A percentile compares a stretch with the other conserved stretches of the same genome.
phyloP scores from a whole-genome alignment of 2,329 filamentous ascomycete genomes.

The Rutstroemia sp. region DNA sequence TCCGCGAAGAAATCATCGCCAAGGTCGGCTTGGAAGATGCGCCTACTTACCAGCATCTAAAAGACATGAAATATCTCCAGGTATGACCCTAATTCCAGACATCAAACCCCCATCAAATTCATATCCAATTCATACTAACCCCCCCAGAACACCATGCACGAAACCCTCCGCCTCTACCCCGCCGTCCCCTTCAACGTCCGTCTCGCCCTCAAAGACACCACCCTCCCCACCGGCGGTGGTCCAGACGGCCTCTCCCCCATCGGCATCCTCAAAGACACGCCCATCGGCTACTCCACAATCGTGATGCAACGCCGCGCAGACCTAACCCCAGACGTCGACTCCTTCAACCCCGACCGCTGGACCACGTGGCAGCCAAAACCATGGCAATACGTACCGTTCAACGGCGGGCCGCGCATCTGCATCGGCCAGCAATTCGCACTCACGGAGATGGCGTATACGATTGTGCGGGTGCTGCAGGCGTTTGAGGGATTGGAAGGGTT shows the following conservation, averaged over 20 bases:
- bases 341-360: conserved; percentile 65
- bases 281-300: conserved; percentile 59
- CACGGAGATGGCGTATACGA: conserved; percentile 67
- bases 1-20: conserved; percentile 65
- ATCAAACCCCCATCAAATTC: neutral
- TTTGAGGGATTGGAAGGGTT: conserved; percentile 56
- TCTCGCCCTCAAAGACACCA: conserved; percentile 63
- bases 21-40: conserved; percentile 54
- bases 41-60: conserved; percentile 73
- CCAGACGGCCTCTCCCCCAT: conserved; percentile 54
- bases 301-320: conserved; percentile 65
- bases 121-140: too few species aligned
- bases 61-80: conserved; percentile 76
- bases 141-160: conserved; percentile 58
- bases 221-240: conserved; percentile 64
- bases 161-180: conserved; percentile 71
- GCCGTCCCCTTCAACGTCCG: conserved; percentile 75
- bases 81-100: conserved; percentile 12
- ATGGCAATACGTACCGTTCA: conserved; percentile 70
- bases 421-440: conserved; percentile 77
- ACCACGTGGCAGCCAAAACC: conserved; percentile 52
- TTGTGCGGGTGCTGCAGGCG: conserved; percentile 64
- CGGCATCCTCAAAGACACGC: conserved; percentile 57
- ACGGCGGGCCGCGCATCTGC: conserved; percentile 66
- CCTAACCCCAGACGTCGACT: conserved; percentile 45